A percentile compares a stretch with the other conserved stretches of the same genome.
Evolutionary conservation across 129 eudicot species (phyloP).

Genomic region (Centella asiatica): DNA sequence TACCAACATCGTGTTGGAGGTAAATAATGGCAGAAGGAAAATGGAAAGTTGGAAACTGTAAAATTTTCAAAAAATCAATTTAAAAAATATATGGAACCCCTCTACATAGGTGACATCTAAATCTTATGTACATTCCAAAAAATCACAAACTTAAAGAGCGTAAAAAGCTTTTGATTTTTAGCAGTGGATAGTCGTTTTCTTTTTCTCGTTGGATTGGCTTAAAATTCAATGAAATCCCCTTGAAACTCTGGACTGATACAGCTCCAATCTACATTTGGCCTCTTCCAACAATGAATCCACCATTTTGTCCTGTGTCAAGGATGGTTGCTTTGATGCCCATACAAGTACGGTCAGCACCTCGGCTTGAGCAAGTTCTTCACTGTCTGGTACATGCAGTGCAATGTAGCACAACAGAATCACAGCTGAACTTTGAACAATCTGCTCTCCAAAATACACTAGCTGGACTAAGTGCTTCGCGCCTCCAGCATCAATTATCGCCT

Average conservation of each 20-base stretch:
- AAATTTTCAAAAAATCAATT: not conserved
- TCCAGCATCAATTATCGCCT: conserved; percentile 1
- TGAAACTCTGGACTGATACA: not conserved
- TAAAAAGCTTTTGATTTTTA: not conserved
- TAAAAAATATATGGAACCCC: too few relatives aligned
- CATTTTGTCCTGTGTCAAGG: not conserved
- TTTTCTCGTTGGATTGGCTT: not conserved
- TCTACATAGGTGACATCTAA: not conserved
- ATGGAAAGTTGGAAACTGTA: too few relatives aligned
- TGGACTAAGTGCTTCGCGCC: not conserved
- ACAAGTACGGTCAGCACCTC: conserved; percentile 1
- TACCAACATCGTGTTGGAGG: too few relatives aligned
- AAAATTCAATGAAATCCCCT: not conserved
- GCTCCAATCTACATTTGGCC: conserved; percentile 2
- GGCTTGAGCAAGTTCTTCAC: not conserved
- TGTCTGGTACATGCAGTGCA: conserved; percentile 1
- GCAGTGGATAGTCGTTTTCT: not conserved
- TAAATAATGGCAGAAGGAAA: too few relatives aligned
- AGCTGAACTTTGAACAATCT: conserved; percentile 2
- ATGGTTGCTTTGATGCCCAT: conserved; percentile 6
- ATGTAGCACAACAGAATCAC: conserved; percentile 3
- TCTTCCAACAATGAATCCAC: not conserved
- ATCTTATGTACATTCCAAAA: not conserved
- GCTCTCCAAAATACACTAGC: conserved; percentile 3
- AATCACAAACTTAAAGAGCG: not conserved